These are phyloP conservation scores for Phenoliferia sp. DNA, from an alignment of 1,284 basidiomycete species.

Conservation along the genomic window DNA sequence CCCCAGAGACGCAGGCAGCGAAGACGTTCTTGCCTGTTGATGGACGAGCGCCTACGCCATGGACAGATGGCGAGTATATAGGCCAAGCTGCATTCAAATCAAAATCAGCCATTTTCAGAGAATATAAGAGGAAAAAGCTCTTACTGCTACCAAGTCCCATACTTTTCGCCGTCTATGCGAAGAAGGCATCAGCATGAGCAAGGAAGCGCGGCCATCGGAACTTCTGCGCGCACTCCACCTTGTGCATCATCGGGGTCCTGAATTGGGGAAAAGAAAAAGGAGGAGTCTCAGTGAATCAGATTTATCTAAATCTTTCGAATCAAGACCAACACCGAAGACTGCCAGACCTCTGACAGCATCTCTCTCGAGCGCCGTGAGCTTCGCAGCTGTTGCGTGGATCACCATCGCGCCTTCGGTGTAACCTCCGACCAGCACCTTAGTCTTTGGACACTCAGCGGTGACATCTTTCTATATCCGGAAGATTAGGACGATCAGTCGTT, in stretches of 20 bases:
- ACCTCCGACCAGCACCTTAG: background rate
- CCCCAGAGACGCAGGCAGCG: background rate
- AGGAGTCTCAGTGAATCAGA: no score
- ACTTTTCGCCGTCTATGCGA: background rate
- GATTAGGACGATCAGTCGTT: background rate
- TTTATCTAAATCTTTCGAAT: background rate
- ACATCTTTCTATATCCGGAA: background rate
- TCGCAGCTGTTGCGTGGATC: background rate
- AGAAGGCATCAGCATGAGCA: background rate
- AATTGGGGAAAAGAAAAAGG: background rate
- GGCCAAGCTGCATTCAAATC: background rate
- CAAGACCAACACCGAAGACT: background rate
- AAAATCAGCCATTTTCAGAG: background rate
- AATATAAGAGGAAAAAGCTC: background rate
- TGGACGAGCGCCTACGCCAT: background rate
- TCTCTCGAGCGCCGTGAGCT: background rate
- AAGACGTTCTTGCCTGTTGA: background rate
- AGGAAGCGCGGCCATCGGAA: background rate
- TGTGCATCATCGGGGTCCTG: background rate
- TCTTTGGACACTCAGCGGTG: background rate
- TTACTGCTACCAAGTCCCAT: background rate
- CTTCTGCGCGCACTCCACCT: background rate
- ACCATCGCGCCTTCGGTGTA: background rate
- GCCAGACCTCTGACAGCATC: background rate
- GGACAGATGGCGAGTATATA: background rate